Evolutionary conservation across 768 basidiomycete genomes (phyloP).

Genomic region (Xanthoconium stramineum): DNA sequence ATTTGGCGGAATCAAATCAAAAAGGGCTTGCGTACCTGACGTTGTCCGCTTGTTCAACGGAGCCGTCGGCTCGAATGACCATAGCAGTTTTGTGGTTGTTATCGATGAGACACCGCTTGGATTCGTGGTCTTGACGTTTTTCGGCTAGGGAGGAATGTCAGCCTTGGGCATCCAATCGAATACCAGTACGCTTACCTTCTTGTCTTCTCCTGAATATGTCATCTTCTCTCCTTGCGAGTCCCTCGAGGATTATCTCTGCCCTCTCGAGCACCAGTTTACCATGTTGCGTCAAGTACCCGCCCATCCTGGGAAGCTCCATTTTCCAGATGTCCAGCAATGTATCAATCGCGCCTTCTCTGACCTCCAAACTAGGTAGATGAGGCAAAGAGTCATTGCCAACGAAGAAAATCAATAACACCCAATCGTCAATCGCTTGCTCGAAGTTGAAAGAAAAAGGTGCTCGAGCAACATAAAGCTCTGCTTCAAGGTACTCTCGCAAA

Average conservation of each 20-base stretch:
- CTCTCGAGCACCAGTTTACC: conserved; percentile 82
- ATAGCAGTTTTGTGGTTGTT: conserved; percentile 41
- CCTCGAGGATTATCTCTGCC: conserved; percentile 93
- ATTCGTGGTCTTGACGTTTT: conserved; percentile 88
- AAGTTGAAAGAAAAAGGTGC: conserved; percentile 84
- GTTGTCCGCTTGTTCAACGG: conserved; percentile 90
- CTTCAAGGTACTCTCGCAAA: conserved; percentile 95
- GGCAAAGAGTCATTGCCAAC: conserved; percentile 99
- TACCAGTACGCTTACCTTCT: conserved; percentile 65
- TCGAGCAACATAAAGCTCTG: conserved; percentile 84
- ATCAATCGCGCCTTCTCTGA: conserved; percentile 98
- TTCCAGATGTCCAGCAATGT: conserved; percentile 96
- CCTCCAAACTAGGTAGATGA: conserved; percentile 96
- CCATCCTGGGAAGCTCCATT: conserved; percentile 89
- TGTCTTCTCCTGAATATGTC: conserved; percentile 90
- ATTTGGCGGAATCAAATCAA: not conserved
- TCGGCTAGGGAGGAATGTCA: conserved; percentile 57
- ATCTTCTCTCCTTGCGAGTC: conserved; percentile 90
- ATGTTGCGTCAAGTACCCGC: conserved; percentile 93
- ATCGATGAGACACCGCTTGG: conserved; percentile 81
- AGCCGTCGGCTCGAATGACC: conserved; percentile 87
- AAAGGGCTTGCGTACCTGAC: conserved; percentile 65
- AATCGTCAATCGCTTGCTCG: conserved; percentile 98
- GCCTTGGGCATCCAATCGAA: conserved; percentile 8
- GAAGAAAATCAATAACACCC: conserved; percentile 99